A percentile compares a stretch with the other conserved stretches of the same genome.
Conservation (phyloP, 1,284 basidiomycete species). For the Ustilago vetiveriae region DNA sequence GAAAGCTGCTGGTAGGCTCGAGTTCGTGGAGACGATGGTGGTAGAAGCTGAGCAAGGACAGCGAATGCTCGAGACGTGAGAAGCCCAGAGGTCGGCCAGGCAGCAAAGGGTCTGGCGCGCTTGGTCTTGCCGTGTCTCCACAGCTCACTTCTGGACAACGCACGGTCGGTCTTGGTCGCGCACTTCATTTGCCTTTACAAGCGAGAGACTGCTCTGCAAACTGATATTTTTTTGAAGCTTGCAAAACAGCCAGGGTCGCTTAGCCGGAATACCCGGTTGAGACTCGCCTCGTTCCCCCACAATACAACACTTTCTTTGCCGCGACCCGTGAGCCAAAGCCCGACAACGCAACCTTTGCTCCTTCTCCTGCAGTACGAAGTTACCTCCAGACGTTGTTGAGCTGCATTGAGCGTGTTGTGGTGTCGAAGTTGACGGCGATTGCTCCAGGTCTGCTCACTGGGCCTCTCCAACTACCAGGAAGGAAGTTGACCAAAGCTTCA, state of each 20-base stretch:
- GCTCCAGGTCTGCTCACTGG: too few species aligned
- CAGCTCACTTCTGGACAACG: too few species aligned
- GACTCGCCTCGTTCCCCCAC: constrained; percentile 1
- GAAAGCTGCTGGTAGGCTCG: too few species aligned
- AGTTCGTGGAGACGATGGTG: not conserved
- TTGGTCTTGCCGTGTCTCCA: too few species aligned
- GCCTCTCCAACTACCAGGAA: too few species aligned
- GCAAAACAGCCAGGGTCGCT: not conserved
- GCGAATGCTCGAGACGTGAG: not conserved
- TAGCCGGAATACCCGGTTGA: constrained; percentile 44
- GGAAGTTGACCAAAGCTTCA: too few species aligned
- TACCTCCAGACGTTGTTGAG: not conserved
- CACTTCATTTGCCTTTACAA: too few species aligned
- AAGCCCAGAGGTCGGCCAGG: not conserved
- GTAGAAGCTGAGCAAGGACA: not conserved
- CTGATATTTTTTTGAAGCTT: not conserved
- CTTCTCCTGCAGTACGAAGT: too few species aligned
- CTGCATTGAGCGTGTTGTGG: too few species aligned
- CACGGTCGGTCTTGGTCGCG: too few species aligned
- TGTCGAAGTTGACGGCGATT: too few species aligned
- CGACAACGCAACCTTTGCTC: not conserved
- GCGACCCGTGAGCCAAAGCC: not conserved
- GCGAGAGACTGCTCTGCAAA: not conserved
- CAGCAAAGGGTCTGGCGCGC: not conserved
- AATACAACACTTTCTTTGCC: not conserved